phyloP scores from a whole-genome alignment of 495 filamentous ascomycete genomes.

The Penicillium turbatum region DNA sequence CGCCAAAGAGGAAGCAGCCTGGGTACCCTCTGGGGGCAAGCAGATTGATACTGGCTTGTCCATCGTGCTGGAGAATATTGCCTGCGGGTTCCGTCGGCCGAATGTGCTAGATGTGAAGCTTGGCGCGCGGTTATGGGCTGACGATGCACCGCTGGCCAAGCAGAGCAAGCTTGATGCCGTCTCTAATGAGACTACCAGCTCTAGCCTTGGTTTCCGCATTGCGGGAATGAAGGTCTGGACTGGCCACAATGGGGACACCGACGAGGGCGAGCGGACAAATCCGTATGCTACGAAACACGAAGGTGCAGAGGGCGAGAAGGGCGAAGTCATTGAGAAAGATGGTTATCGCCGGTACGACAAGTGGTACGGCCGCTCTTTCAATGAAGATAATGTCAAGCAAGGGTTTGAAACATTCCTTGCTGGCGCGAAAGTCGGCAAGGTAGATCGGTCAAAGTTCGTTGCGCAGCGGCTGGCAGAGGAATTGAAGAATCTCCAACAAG shows the following conservation, averaged over 20 bases:
- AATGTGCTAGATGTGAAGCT: conserved; percentile 97
- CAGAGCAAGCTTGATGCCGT: conserved; percentile 74
- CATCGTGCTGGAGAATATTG: conserved; percentile 83
- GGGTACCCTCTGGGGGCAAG: conserved; percentile 48
- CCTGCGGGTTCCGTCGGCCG: conserved; percentile 73
- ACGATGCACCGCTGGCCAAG: conserved; percentile 74
- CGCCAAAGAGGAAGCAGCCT: conserved; percentile 27
- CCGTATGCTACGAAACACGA: conserved; percentile 42
- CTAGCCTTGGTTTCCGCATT: conserved; percentile 77
- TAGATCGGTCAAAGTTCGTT: conserved; percentile 51
- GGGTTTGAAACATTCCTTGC: conserved; percentile 75
- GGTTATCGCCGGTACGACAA: conserved; percentile 80
- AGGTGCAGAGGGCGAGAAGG: conserved; percentile 33
- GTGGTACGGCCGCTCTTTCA: conserved; percentile 76
- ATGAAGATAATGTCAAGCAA: conserved; percentile 62
- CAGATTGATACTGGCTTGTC: conserved; percentile 69
- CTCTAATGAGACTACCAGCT: conserved; percentile 72
- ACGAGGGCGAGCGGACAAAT: conserved; percentile 36
- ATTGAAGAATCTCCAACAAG: conserved; percentile 56
- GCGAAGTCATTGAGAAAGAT: conserved; percentile 41
- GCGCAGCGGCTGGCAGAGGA: conserved; percentile 63
- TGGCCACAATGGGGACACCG: conserved; percentile 49
- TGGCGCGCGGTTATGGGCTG: conserved; percentile 79
- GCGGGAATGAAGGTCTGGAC: conserved; percentile 93
- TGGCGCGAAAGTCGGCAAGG: conserved; percentile 51